phyloP scores from a whole-genome alignment of 208 protist species.

The Crithidia thermophila region DNA sequence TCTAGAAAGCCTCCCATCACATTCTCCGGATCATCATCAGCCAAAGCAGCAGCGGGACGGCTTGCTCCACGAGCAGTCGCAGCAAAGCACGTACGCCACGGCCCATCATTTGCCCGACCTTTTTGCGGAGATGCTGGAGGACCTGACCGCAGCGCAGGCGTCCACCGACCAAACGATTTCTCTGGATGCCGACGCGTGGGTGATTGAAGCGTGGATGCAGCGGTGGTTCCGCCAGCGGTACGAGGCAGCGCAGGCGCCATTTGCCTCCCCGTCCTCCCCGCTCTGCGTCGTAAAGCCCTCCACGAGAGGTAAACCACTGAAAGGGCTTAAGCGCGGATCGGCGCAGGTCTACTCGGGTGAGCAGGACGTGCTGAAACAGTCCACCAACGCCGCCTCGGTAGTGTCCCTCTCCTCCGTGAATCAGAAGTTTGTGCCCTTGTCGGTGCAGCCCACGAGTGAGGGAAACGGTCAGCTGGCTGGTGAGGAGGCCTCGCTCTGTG shows the following conservation, averaged over 20 bases:
- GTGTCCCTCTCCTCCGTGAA: background rate
- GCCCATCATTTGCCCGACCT: slow-evolving; percentile 8
- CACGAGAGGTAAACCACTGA: too few species aligned
- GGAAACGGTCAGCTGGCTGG: background rate
- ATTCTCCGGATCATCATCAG: background rate
- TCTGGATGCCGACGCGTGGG: background rate
- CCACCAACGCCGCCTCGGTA: too few species aligned
- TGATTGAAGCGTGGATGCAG: slow-evolving; percentile 16
- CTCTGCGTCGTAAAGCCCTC: too few species aligned
- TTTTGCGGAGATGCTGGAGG: slow-evolving; percentile 13
- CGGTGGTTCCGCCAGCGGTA: slow-evolving; percentile 18
- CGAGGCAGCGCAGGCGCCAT: background rate
- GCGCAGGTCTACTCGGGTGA: too few species aligned
- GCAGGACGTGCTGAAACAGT: too few species aligned
- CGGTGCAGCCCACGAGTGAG: background rate
- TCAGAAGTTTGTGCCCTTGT: slow-evolving; percentile 5
- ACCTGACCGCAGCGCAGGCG: slow-evolving; percentile 9
- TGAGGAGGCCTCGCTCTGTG: slow-evolving; percentile 3
- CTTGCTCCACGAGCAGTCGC: background rate
- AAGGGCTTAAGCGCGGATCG: too few species aligned
- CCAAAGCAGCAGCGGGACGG: background rate
- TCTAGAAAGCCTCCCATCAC: too few species aligned
- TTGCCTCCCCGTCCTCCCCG: background rate
- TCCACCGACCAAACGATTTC: too few species aligned
- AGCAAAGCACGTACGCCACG: background rate